These are phyloP conservation scores for Sporothrix sp. DNA, from an alignment of 2,329 filamentous ascomycete species.

Conservation along the genomic window DNA sequence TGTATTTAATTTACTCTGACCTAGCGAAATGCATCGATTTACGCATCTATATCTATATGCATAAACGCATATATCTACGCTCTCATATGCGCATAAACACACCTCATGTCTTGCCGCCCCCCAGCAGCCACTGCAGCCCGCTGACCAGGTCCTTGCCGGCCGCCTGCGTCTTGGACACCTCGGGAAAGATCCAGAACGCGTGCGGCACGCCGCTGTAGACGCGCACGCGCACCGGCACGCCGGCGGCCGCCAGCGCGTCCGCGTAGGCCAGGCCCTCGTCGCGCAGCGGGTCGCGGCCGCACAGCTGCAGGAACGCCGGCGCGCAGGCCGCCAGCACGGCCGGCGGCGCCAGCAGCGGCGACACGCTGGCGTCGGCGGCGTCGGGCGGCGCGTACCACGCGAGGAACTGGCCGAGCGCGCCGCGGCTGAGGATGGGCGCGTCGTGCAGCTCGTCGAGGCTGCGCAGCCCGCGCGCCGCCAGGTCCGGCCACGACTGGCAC, in stretches of 20 bases:
- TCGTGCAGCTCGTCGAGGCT: slow-evolving; percentile 5
- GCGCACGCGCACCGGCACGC: neutral
- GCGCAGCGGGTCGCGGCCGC: neutral
- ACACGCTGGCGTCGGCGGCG: neutral
- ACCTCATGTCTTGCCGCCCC: too few relatives aligned
- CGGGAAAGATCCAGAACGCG: slow-evolving; percentile 5
- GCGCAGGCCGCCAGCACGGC: neutral
- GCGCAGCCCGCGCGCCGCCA: neutral
- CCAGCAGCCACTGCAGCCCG: neutral
- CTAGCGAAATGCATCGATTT: too few relatives aligned
- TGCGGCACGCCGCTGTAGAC: neutral
- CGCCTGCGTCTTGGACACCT: neutral
- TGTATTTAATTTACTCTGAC: too few relatives aligned
- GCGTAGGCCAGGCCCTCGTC: slow-evolving; percentile 6
- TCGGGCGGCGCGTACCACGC: neutral
- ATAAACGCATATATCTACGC: too few relatives aligned
- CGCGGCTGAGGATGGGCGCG: neutral
- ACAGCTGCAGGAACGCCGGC: neutral
- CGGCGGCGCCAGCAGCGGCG: neutral
- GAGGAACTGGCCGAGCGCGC: slow-evolving; percentile 1
- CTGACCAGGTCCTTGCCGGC: neutral
- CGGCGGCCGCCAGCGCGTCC: neutral
- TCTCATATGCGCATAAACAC: too few relatives aligned
- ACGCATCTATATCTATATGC: too few relatives aligned
- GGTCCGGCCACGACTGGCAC: neutral